Conservation (phyloP, 768 basidiomycete genomes). For the Lepiota brunneoincarnata region DNA sequence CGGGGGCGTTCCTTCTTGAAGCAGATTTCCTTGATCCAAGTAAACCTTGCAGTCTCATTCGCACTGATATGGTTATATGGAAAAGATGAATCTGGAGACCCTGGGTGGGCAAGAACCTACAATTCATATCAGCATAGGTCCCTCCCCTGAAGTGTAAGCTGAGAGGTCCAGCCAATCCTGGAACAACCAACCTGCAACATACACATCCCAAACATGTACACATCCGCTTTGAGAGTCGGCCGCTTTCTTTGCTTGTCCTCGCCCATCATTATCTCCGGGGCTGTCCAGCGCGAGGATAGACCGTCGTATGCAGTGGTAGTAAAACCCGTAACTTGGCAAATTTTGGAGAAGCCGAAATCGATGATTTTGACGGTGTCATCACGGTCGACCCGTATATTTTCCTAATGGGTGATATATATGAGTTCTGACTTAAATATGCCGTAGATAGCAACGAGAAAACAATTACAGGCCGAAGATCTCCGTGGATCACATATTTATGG, state of each 20-base stretch:
- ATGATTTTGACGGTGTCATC: slow-evolving; percentile 3
- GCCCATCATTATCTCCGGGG: background rate
- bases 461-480: background rate
- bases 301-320: background rate
- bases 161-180: background rate
- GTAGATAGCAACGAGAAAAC: no score
- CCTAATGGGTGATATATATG: slow-evolving; percentile 1
- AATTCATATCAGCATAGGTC: background rate
- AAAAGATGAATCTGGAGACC: background rate
- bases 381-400: slow-evolving; percentile 2
- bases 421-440: no score
- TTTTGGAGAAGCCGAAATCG: slow-evolving; percentile 8
- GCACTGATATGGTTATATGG: background rate
- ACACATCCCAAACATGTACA: background rate
- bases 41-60: background rate
- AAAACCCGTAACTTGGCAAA: background rate
- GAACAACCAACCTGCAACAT: background rate
- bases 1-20: background rate
- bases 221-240: background rate
- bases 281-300: background rate
- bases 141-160: no score
- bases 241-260: background rate
- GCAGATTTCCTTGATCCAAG: background rate
- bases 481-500: background rate
- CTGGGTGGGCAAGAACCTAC: background rate